Evolutionary conservation across 2,329 filamentous ascomycete genomes (phyloP).

Genomic region (Aspergillus flavus): DNA sequence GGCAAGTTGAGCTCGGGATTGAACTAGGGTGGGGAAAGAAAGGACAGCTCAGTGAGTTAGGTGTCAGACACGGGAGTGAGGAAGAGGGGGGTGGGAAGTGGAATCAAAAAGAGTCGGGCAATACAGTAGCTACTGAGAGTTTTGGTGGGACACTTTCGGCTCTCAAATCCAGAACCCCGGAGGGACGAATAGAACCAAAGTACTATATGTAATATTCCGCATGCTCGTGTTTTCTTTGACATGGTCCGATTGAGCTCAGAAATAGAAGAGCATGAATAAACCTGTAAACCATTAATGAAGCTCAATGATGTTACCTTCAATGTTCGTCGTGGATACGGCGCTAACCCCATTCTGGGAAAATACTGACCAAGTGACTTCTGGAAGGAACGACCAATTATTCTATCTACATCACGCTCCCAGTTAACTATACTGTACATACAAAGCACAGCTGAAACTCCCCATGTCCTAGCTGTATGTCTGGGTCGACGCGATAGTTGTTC

Average conservation of each 20-base stretch:
- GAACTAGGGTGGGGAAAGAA: not conserved
- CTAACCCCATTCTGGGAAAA: not conserved
- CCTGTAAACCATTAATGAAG: not conserved
- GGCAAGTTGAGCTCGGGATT: not conserved
- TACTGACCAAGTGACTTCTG: not conserved
- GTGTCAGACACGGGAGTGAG: not conserved
- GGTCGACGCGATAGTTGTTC: not conserved
- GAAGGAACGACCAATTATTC: not conserved
- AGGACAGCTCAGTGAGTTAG: not conserved
- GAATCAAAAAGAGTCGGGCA: not conserved
- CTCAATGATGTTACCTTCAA: not conserved
- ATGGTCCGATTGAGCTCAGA: not conserved
- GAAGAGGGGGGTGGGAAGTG: not conserved
- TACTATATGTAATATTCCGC: not conserved
- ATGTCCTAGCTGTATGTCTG: not conserved
- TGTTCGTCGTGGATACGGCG: not conserved
- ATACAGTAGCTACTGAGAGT: not conserved
- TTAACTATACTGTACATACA: not conserved
- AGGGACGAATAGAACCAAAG: not conserved
- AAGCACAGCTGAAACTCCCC: not conserved
- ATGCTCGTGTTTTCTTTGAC: not conserved
- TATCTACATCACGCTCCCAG: not conserved
- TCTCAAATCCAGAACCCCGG: not conserved
- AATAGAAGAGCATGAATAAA: not conserved
- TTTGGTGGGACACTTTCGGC: slow-evolving; percentile 21